These are phyloP conservation scores for Neofusicoccum umdonicola DNA, from an alignment of 2,329 filamentous ascomycete genomes.

Conservation along the genomic window DNA sequence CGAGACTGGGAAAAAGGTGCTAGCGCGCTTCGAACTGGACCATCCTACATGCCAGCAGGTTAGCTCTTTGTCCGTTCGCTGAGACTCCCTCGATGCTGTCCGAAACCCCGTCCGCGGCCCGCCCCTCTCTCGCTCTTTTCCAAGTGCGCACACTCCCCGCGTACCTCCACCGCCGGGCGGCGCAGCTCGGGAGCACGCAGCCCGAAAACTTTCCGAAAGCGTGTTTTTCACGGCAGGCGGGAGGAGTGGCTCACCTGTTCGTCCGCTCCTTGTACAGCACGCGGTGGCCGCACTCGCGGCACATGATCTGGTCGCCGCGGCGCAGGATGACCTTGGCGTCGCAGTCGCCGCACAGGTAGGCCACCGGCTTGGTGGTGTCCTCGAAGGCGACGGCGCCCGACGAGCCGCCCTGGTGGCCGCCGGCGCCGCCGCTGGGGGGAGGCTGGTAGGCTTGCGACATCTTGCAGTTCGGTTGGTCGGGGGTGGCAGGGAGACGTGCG, in stretches of 20 bases:
- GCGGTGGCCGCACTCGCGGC: conserved; percentile 89
- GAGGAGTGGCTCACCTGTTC: conserved; percentile 70
- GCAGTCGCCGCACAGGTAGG: conserved; percentile 75
- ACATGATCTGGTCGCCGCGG: conserved; percentile 77
- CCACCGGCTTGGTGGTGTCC: conserved; percentile 44
- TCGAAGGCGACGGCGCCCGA: conserved; percentile 52
- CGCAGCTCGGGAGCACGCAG: too few species aligned
- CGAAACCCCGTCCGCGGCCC: too few species aligned
- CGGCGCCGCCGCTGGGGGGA: conserved; percentile 9
- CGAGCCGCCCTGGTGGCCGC: conserved; percentile 20
- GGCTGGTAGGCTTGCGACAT: conserved; percentile 21
- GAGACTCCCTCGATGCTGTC: too few species aligned
- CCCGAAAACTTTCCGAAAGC: too few species aligned
- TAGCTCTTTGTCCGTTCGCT: background rate
- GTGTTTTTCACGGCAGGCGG: too few species aligned
- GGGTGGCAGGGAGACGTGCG: background rate
- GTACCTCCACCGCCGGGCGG: too few species aligned
- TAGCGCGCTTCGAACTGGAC: conserved; percentile 96
- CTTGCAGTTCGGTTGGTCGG: background rate
- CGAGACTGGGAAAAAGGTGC: background rate
- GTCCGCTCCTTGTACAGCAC: conserved; percentile 98
- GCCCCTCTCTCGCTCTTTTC: too few species aligned
- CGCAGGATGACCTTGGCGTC: conserved; percentile 72
- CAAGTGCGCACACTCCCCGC: too few species aligned
- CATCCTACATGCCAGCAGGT: conserved; percentile 32